Evolutionary conservation across 2,329 filamentous ascomycete species (phyloP).

Genomic region (Didymella pinodella): DNA sequence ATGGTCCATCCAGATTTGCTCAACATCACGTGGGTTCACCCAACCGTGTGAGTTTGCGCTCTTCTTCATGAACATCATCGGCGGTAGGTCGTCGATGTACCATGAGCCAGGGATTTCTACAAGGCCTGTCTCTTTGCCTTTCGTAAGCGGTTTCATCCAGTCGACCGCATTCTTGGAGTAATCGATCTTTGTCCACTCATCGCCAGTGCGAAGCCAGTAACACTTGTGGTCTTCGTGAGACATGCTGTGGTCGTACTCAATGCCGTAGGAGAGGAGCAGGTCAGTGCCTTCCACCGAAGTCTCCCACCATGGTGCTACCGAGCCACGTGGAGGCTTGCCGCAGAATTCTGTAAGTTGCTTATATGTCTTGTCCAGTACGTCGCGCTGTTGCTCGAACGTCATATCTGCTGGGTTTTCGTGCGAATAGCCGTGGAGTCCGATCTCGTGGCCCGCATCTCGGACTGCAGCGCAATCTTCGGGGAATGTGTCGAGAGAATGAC

Average conservation of each 20-base stretch:
- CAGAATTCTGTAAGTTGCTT: slow-evolving; percentile 74
- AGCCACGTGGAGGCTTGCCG: slow-evolving; percentile 74
- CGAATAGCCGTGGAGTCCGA: slow-evolving; percentile 73
- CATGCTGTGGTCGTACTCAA: slow-evolving; percentile 74
- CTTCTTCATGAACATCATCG: slow-evolving; percentile 75
- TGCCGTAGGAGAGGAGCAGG: slow-evolving; percentile 69
- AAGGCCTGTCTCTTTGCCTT: slow-evolving; percentile 66
- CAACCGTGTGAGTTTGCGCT: slow-evolving; percentile 69
- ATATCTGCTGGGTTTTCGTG: slow-evolving; percentile 78
- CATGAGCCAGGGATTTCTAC: slow-evolving; percentile 66
- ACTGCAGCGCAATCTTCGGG: slow-evolving; percentile 68
- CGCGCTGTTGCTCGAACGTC: slow-evolving; percentile 76
- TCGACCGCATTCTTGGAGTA: slow-evolving; percentile 67
- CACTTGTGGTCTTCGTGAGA: slow-evolving; percentile 69
- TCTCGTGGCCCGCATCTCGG: slow-evolving; percentile 70
- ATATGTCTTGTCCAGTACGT: slow-evolving; percentile 78
- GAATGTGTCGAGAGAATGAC: slow-evolving; percentile 70
- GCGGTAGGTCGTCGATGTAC: slow-evolving; percentile 53
- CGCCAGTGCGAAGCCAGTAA: slow-evolving; percentile 69
- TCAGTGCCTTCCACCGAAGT: slow-evolving; percentile 71
- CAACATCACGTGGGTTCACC: slow-evolving; percentile 63
- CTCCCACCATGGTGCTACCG: slow-evolving; percentile 80
- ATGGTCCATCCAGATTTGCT: slow-evolving; percentile 70
- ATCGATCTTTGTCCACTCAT: slow-evolving; percentile 72
- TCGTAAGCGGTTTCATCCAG: slow-evolving; percentile 72